phyloP scores from a whole-genome alignment of 2,329 filamentous ascomycete species.

The Corinectria fuckeliana region DNA sequence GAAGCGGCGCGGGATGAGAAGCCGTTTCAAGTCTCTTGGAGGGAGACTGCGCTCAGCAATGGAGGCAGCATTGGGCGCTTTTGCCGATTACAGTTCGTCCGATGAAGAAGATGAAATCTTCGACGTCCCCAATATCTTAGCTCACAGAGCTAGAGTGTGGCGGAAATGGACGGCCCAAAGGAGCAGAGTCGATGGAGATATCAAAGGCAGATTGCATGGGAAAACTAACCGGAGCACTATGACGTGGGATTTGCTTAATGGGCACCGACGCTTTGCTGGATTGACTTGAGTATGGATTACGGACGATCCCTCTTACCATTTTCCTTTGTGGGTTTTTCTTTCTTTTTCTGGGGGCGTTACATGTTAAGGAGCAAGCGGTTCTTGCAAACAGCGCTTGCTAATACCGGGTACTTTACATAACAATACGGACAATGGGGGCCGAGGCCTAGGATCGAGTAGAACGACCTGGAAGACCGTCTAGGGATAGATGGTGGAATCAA shows the following conservation, averaged over 20 bases:
- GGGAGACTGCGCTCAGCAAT: neutral
- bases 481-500: constrained; percentile 4
- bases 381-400: constrained; percentile 14
- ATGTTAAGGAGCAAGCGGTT: constrained; percentile 9
- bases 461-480: constrained; percentile 17
- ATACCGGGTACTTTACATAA: constrained; percentile 12
- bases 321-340: no score
- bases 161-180: neutral
- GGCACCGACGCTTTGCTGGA: neutral
- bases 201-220: neutral
- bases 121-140: neutral
- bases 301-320: constrained; percentile 2
- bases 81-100: no score
- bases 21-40: neutral
- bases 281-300: constrained; percentile 14
- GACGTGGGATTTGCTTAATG: constrained; percentile 5
- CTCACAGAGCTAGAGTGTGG: neutral
- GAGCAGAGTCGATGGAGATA: neutral
- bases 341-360: constrained; percentile 1
- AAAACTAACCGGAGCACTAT: constrained; percentile 2
- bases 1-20: constrained; percentile 20
- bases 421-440: neutral
- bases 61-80: no score
- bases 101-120: no score
- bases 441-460: constrained; percentile 18